Percentiles rank a stretch among this genome's conserved stretches.
These are phyloP conservation scores for Boletus bicolor DNA, from an alignment of 768 basidiomycete genomes.

Conservation along the genomic window DNA sequence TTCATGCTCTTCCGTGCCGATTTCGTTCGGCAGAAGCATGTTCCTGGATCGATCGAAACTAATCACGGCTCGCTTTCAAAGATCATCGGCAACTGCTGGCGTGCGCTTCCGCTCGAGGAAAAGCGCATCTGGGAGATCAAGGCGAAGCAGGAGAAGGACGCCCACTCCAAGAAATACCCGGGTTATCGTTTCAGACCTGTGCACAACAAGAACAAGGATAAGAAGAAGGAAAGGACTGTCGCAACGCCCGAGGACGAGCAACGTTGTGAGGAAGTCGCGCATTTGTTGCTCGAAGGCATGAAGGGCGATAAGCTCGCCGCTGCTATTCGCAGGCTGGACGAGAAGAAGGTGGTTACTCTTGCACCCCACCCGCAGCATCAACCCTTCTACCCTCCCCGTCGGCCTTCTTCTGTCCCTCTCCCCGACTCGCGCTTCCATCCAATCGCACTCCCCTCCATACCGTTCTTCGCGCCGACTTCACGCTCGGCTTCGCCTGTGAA, in stretches of 20 bases:
- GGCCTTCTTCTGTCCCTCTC: constrained; percentile 63
- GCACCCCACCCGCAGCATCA: constrained; percentile 5
- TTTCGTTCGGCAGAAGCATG: constrained; percentile 43
- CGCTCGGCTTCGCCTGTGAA: constrained; percentile 44
- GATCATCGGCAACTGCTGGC: constrained; percentile 60
- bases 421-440: constrained; percentile 39
- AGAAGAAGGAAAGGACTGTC: constrained; percentile 33
- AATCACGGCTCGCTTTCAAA: constrained; percentile 49
- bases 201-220: constrained; percentile 45
- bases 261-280: constrained; percentile 53
- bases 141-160: constrained; percentile 71
- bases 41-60: constrained; percentile 49
- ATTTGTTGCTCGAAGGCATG: constrained; percentile 62
- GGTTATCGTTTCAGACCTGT: constrained; percentile 52
- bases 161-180: constrained; percentile 66
- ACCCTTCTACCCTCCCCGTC: constrained; percentile 41
- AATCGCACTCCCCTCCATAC: constrained; percentile 43
- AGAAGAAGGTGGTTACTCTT: neutral
- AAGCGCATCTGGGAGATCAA: constrained; percentile 70
- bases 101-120: constrained; percentile 64
- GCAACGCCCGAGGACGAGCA: constrained; percentile 28
- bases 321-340: constrained; percentile 55
- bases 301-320: constrained; percentile 66
- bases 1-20: constrained; percentile 38
- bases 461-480: constrained; percentile 40